Conservation (phyloP, 306 rosid species). For the Cajanus cajan region DNA sequence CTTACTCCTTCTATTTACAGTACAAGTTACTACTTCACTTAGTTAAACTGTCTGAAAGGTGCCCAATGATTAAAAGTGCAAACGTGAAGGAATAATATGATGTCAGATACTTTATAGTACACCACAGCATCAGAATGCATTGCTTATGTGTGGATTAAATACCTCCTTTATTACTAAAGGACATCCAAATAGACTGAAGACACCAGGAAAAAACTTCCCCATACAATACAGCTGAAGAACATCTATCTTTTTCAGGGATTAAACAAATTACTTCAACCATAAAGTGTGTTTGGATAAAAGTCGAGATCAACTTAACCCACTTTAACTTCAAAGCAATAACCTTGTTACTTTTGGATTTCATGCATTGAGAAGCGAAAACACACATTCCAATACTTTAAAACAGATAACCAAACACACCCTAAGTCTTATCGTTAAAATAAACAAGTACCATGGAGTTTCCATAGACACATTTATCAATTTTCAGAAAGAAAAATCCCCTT, state of each 20-base stretch:
- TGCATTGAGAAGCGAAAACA: too few relatives aligned
- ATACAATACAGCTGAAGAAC: slow-evolving; percentile 2
- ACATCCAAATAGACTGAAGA: neutral
- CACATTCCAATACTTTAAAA: too few relatives aligned
- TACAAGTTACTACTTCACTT: too few relatives aligned
- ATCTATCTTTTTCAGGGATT: neutral
- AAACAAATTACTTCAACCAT: neutral
- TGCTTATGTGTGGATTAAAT: neutral
- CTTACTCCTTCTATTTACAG: too few relatives aligned
- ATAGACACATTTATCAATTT: neutral
- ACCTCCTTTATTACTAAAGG: neutral
- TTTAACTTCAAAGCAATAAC: too few relatives aligned
- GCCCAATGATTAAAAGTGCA: too few relatives aligned
- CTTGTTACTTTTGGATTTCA: too few relatives aligned
- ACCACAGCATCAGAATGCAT: neutral
- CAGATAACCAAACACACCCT: too few relatives aligned
- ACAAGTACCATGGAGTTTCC: neutral
- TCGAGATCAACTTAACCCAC: too few relatives aligned
- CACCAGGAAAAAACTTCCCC: neutral
- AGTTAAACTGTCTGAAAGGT: too few relatives aligned
- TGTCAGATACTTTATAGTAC: slow-evolving; percentile 14
- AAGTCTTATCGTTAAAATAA: neutral
- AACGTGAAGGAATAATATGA: neutral
- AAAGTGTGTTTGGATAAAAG: too few relatives aligned
- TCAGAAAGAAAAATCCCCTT: neutral